A percentile compares a stretch with the other conserved stretches of the same genome.
These are phyloP conservation scores for Neurospora sp. DNA, from an alignment of 495 filamentous ascomycete species.

Conservation along the genomic window DNA sequence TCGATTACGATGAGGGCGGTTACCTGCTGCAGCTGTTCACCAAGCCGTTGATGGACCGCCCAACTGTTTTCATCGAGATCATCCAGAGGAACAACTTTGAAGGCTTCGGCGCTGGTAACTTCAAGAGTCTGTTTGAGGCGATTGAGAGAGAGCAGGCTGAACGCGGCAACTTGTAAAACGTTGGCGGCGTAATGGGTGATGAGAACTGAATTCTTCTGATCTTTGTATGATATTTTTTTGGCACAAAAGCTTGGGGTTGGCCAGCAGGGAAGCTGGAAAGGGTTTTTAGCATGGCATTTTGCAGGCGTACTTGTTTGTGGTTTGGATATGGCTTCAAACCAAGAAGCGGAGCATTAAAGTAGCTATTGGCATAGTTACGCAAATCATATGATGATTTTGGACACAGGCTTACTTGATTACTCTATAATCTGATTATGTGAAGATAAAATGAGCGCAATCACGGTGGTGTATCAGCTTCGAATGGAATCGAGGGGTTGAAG, in stretches of 20 bases:
- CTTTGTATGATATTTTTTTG: not conserved
- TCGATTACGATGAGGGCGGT: slow-evolving; percentile 85
- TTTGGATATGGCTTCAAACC: not conserved
- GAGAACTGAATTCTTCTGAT: not conserved
- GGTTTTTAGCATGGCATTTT: not conserved
- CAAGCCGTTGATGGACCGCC: slow-evolving; percentile 84
- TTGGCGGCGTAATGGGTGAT: not conserved
- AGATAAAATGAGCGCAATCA: not conserved
- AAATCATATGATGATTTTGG: not conserved
- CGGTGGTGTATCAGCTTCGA: not conserved
- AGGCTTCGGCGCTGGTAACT: slow-evolving; percentile 91
- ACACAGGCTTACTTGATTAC: not conserved
- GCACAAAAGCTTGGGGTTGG: not conserved
- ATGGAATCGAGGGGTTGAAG: not conserved
- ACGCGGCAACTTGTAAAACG: slow-evolving; percentile 59
- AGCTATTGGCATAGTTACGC: not conserved
- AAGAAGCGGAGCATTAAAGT: not conserved
- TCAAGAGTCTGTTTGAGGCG: slow-evolving; percentile 86
- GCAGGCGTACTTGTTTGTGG: not conserved
- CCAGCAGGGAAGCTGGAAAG: not conserved
- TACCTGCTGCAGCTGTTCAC: slow-evolving; percentile 84
- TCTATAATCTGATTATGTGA: not conserved
- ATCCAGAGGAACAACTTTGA: slow-evolving; percentile 81
- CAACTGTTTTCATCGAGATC: slow-evolving; percentile 90
- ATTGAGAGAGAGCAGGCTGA: slow-evolving; percentile 82